Percentiles rank a stretch among this genome's conserved stretches.
Conservation (phyloP, 1,284 basidiomycete genomes). For the Heterobasidion occidentale region DNA sequence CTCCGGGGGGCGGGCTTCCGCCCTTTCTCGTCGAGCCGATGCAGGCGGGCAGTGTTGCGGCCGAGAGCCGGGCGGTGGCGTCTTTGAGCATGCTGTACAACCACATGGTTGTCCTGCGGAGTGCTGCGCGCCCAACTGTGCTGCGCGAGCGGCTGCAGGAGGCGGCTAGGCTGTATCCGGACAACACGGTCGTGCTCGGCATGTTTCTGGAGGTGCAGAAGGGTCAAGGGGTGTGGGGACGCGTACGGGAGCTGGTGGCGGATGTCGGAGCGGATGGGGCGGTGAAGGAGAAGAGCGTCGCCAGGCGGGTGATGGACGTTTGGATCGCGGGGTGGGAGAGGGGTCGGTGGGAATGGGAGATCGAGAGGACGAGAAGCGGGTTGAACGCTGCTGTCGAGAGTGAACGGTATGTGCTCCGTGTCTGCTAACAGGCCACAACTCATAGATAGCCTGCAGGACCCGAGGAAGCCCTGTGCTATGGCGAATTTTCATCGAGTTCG, state of each 20-base stretch:
- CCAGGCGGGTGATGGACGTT: slow-evolving; percentile 54
- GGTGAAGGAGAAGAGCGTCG: slow-evolving; percentile 42
- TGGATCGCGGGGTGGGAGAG: slow-evolving; percentile 76
- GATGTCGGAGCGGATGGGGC: slow-evolving; percentile 26
- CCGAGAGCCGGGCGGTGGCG: slow-evolving; percentile 56
- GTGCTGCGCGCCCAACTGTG: slow-evolving; percentile 49
- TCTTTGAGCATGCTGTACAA: slow-evolving; percentile 57
- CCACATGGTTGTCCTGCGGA: slow-evolving; percentile 45
- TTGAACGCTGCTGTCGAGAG: slow-evolving; percentile 53
- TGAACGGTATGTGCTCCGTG: slow-evolving; percentile 43
- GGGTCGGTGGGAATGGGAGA: slow-evolving; percentile 58
- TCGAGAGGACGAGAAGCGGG: slow-evolving; percentile 61
- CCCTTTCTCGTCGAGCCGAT: slow-evolving; percentile 37
- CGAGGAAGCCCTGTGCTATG: slow-evolving; percentile 65
- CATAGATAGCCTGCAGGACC: slow-evolving; percentile 37
- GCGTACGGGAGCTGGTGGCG: slow-evolving; percentile 46
- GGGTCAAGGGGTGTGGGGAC: slow-evolving; percentile 68
- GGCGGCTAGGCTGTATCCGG: slow-evolving; percentile 55
- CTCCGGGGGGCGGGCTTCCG: slow-evolving; percentile 28
- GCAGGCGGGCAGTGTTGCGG: slow-evolving; percentile 22
- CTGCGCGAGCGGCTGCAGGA: slow-evolving; percentile 51
- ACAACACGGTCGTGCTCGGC: slow-evolving; percentile 69
- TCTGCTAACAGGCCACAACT: not conserved
- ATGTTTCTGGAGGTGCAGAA: slow-evolving; percentile 75
- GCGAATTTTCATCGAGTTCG: slow-evolving; percentile 79